Base-by-base conservation (phyloP, 2,329 filamentous ascomycete species). In the Aspergillus japonicus region DNA sequence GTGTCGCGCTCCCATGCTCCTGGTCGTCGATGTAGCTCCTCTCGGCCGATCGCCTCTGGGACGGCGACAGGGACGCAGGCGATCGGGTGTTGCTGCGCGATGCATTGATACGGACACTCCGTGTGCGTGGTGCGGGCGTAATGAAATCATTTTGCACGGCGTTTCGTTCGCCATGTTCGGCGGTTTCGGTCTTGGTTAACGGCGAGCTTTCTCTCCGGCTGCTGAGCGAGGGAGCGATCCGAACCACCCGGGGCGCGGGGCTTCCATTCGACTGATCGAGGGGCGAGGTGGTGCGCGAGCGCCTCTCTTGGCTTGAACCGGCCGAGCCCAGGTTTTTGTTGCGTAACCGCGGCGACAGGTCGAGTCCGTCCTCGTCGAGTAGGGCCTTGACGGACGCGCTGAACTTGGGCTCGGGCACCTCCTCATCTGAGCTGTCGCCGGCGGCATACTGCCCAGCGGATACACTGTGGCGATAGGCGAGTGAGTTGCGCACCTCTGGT, bases 351-450 rank as follows among this genome's bases (percentile, higher is more conserved):
- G 85, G 82, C 3, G 79, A 83, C 53, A 85, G 85, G 24, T 75
- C 67, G 50, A 78, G 70, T 24, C 73, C 79, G 64, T 82, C 81
- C 62, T 81, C 80, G 54, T 82, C 82, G 56, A 97, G 82, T 16
- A 97, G 82, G 21, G 92, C 93, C 72, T 95, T 94, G 52, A 94
- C 96, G 66, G 95, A 85, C 69, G 93, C 92, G 73, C 92, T 97
- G 73, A 97, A 89, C 79, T 95, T 96, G 69, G 92, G 92, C 67
- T 91, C 89, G 16, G 90, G 90, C 29, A 96, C 91, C 77, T 97
- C 94, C 70, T 97, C 94, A 77, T 97, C 94, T 24, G 93, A 96
- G 80, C 91, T 96, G 72, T 96, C 93, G 68, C 91, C 88, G 66
- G 88, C 74, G 1, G 80, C 77, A 64, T 71, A 75, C 19, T 71